Evolutionary conservation across 2,329 filamentous ascomycete species (phyloP), one percentile per base, ranked within the genome.

Genomic region (Gremmenia infestans): DNA sequence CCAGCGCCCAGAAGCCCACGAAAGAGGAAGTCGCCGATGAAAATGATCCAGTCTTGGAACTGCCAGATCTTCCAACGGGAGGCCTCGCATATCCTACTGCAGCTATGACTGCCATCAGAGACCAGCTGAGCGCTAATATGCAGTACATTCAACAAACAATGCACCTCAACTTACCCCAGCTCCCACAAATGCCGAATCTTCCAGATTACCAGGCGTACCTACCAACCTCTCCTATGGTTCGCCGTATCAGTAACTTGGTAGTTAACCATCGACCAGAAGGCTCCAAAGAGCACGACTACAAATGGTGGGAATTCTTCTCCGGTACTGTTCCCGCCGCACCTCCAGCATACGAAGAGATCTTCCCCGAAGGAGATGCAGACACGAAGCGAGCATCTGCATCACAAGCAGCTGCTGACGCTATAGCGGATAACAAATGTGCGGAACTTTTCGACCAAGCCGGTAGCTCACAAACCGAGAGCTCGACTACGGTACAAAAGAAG

Each of bases 331-430:
- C 81, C 9, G 74, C 77, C 4, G 76, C 81, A 35, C 88, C 88
- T 8, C 89, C 89, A 9, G 82, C 89, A 0, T 94, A 94, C 62
- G 85, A 91, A 52, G 89, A 92, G 48, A 81, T 94, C 28, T 94
- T 85, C 69, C 89, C 88, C 1, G 71, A 76, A 52, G 65, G 64
- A 36, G 74, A 78, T 46, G 60, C 77, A 15, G 80, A 85, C 54
- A 73, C 72, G 23, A 86, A 87, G 70, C 78, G 81, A 63, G 73
- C 78, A 17, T 80, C 81, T n/a, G 81, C 80, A 1, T 76, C 77
- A 8, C 76, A 76, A 52, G 84, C 83, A 2, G 79, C 80, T 1
- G 79, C 77, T 14, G 83, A 87, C 28, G 77, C 76, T 2, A 77
- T 81, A 54, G 81, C 81, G 4, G 82, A 86, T 63, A 71, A 72